Percentiles rank a stretch among this genome's conserved stretches.
phyloP scores from a whole-genome alignment of 305 asterid genomes.

The Fraxinus latifolia region DNA sequence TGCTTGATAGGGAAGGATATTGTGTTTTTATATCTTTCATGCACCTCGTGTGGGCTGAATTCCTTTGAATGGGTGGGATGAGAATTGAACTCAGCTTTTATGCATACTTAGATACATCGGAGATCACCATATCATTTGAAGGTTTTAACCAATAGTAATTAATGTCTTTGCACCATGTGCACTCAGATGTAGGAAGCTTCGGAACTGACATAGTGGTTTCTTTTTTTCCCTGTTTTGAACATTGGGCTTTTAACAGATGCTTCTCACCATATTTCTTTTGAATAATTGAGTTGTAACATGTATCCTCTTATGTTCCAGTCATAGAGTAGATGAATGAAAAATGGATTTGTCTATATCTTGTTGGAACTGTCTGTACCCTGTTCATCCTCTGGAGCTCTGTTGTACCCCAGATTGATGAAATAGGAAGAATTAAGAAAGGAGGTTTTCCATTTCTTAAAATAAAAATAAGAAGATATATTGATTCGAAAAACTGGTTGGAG shows the following conservation, averaged over 20 bases:
- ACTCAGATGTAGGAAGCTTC: background rate
- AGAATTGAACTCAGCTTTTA: background rate
- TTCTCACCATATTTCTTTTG: background rate
- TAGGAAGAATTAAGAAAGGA: background rate
- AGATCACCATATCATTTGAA: background rate
- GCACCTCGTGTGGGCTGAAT: background rate
- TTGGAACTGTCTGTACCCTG: background rate
- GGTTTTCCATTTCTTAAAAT: background rate
- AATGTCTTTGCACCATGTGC: background rate
- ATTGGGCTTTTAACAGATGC: background rate
- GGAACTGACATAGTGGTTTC: background rate
- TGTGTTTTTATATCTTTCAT: background rate
- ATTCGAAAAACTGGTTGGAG: background rate
- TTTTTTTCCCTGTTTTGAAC: background rate
- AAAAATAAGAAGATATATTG: background rate
- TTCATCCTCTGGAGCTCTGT: background rate
- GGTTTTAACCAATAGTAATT: background rate
- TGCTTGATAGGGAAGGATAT: slow-evolving; percentile 1
- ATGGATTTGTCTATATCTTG: background rate
- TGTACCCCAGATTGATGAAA: background rate
- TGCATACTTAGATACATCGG: background rate
- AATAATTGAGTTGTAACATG: background rate
- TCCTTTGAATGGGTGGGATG: background rate
- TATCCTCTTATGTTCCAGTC: background rate
- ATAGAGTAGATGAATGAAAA: background rate